These are phyloP conservation scores for Neotropicomus parvogracilis DNA, from an alignment of 1,284 basidiomycete genomes.

Conservation along the genomic window DNA sequence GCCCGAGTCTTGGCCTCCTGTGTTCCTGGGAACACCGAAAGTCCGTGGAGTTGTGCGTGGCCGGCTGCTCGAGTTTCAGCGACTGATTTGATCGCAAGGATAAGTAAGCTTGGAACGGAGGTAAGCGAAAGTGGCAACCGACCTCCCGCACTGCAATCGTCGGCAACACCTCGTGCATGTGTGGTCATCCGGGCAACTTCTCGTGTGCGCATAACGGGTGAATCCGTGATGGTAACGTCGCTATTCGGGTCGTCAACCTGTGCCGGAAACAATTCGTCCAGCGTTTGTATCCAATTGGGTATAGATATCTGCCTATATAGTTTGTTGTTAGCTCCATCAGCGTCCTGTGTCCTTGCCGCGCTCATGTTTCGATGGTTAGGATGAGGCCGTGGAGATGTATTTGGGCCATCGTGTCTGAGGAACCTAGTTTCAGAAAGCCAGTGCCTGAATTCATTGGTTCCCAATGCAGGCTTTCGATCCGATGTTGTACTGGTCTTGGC, in stretches of 20 bases:
- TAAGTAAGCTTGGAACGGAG: constrained; percentile 5
- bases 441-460: constrained; percentile 29
- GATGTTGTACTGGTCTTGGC: constrained; percentile 5
- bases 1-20: constrained; percentile 8
- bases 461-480: constrained; percentile 16
- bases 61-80: constrained; percentile 11
- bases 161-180: constrained; percentile 11
- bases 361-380: constrained; percentile 15
- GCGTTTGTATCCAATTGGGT: constrained; percentile 12
- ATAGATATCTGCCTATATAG: constrained; percentile 8
- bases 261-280: constrained; percentile 29
- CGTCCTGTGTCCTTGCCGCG: constrained; percentile 11
- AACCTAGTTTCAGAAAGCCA: constrained; percentile 33
- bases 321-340: constrained; percentile 5
- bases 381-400: constrained; percentile 13
- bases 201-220: constrained; percentile 25
- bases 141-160: constrained; percentile 16
- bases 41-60: constrained; percentile 25
- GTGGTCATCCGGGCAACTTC: constrained; percentile 7
- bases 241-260: constrained; percentile 3
- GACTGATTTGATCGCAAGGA: constrained; percentile 9
- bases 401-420: constrained; percentile 20
- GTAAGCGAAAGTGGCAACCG: constrained; percentile 3
- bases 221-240: constrained; percentile 18
- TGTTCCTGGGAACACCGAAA: constrained; percentile 24